Conservation (phyloP, 2,329 filamentous ascomycete genomes). For the Curvularia sp. region DNA sequence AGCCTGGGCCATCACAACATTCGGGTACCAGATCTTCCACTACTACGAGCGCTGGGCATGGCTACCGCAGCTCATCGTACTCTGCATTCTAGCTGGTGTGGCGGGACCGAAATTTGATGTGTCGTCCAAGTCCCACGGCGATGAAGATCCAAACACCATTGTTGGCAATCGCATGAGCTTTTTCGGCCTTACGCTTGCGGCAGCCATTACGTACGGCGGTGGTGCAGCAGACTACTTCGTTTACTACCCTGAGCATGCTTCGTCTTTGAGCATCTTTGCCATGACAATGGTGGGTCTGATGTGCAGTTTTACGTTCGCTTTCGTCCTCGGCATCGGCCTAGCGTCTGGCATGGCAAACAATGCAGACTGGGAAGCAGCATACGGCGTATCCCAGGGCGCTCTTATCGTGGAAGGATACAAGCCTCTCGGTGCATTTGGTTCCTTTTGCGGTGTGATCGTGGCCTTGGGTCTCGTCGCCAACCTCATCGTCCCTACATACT, state of each 20-base stretch:
- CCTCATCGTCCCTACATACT: slow-evolving; percentile 68
- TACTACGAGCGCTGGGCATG: slow-evolving; percentile 73
- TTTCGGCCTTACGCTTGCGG: slow-evolving; percentile 71
- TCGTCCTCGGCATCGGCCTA: slow-evolving; percentile 68
- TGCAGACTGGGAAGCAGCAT: slow-evolving; percentile 64
- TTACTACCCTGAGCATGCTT: slow-evolving; percentile 65
- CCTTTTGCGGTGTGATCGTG: slow-evolving; percentile 70
- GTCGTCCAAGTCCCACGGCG: slow-evolving; percentile 58
- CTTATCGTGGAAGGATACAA: slow-evolving; percentile 68
- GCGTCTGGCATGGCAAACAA: slow-evolving; percentile 63
- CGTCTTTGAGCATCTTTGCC: slow-evolving; percentile 61
- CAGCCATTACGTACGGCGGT: slow-evolving; percentile 68
- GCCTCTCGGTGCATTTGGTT: slow-evolving; percentile 67
- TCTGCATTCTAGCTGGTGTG: slow-evolving; percentile 67
- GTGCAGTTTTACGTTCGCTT: slow-evolving; percentile 66
- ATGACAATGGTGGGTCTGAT: slow-evolving; percentile 65
- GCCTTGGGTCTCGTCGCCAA: slow-evolving; percentile 71
- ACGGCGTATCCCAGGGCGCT: slow-evolving; percentile 65
- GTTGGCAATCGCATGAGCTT: slow-evolving; percentile 69
- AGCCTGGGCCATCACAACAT: slow-evolving; percentile 69
- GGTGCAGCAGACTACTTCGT: slow-evolving; percentile 72
- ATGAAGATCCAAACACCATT: slow-evolving; percentile 56
- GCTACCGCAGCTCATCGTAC: slow-evolving; percentile 67
- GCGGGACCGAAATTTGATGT: slow-evolving; percentile 67
- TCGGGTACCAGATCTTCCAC: slow-evolving; percentile 73